Evolutionary conservation across 2,329 filamentous ascomycete species (phyloP).

Genomic region (Verticillium tricorpus): DNA sequence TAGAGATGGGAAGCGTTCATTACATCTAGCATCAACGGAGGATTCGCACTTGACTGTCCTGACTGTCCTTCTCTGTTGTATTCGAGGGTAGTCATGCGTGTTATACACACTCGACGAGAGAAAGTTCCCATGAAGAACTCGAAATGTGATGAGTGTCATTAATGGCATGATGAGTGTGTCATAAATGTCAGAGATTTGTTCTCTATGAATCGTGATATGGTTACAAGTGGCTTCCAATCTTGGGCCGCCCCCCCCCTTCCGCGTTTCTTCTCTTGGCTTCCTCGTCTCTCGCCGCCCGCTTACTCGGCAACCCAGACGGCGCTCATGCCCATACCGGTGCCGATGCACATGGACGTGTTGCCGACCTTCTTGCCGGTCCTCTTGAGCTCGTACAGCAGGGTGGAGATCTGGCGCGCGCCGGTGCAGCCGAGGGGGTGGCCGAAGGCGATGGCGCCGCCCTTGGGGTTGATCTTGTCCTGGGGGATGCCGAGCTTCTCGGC

Average conservation of each 20-base stretch:
- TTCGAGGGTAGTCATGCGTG: not conserved
- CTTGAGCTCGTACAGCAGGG: slow-evolving; percentile 83
- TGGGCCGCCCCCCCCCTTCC: not conserved
- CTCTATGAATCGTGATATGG: slow-evolving; percentile 3
- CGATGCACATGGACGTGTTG: slow-evolving; percentile 93
- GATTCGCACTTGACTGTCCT: not conserved
- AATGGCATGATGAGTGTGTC: not conserved
- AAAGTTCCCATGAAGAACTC: no score
- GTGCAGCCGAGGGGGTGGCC: slow-evolving; percentile 94
- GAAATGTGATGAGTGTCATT: not conserved
- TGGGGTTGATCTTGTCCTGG: slow-evolving; percentile 87
- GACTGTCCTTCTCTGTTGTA: not conserved
- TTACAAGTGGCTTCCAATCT: not conserved
- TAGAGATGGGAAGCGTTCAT: not conserved
- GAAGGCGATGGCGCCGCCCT: slow-evolving; percentile 94
- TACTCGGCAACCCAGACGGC: slow-evolving; percentile 95
- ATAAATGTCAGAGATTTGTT: slow-evolving; percentile 1
- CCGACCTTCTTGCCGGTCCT: slow-evolving; percentile 81
- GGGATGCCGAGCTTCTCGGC: slow-evolving; percentile 82
- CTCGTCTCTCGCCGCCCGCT: not conserved
- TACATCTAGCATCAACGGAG: not conserved
- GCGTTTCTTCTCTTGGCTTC: not conserved
- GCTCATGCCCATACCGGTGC: slow-evolving; percentile 97
- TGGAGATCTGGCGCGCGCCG: slow-evolving; percentile 88
- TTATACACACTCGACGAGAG: no score